These are phyloP conservation scores for Phytophthora sp. DNA, from an alignment of 352 stramenopile genomes.

Conservation along the genomic window DNA sequence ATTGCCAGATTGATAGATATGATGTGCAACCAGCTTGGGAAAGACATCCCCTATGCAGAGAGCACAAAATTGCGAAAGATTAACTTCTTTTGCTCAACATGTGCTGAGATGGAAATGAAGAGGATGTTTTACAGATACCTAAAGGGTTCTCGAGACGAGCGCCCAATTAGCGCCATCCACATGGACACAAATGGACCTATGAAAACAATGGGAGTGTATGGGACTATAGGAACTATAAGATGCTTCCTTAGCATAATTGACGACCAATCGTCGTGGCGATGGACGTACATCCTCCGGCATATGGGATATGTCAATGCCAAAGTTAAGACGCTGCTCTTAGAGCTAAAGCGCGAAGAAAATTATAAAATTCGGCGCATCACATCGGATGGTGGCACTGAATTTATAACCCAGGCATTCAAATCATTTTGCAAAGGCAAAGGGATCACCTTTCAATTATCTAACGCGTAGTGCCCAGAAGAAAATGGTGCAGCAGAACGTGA, in stretches of 20 bases:
- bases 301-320: background rate
- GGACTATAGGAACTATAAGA: background rate
- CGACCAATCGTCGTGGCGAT: too few species aligned
- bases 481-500: background rate
- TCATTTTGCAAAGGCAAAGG: background rate
- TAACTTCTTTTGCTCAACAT: background rate
- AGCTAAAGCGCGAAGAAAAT: background rate
- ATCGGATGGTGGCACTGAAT: background rate
- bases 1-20: background rate
- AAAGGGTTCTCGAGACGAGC: background rate
- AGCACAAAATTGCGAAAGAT: background rate
- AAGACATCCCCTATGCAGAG: background rate
- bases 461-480: background rate
- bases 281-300: background rate
- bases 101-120: background rate
- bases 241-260: background rate
- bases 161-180: background rate
- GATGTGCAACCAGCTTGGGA: background rate
- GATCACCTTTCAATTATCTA: background rate
- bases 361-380: background rate
- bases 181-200: conserved; percentile 1
- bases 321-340: background rate
- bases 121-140: background rate
- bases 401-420: background rate
- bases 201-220: background rate